A percentile compares a stretch with the other conserved stretches of the same genome.
Conservation (phyloP, 768 basidiomycete genomes). For the Boletus eberwhitei region DNA sequence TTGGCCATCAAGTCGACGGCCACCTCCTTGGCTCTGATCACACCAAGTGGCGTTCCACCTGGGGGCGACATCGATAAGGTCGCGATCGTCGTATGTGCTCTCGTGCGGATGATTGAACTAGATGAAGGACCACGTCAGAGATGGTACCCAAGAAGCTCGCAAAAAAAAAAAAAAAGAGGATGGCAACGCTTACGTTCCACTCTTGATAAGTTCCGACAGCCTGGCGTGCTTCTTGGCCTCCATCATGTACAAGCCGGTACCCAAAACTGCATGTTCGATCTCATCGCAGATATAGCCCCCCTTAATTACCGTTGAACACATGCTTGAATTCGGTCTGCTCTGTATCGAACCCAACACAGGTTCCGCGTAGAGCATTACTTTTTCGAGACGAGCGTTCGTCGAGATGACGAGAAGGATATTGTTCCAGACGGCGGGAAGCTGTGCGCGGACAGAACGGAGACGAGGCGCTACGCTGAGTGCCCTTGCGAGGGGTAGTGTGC, state of each 20-base stretch:
- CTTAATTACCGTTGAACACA: conserved; percentile 12
- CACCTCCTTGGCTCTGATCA: conserved; percentile 76
- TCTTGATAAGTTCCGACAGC: conserved; percentile 50
- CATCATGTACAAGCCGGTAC: conserved; percentile 54
- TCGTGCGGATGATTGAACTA: conserved; percentile 35
- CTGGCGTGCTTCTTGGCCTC: conserved; percentile 51
- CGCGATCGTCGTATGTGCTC: conserved; percentile 34
- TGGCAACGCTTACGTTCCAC: conserved; percentile 45
- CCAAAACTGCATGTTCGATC: conserved; percentile 36
- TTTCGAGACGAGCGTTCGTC: conserved; percentile 45
- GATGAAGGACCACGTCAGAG: neutral
- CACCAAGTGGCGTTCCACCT: conserved; percentile 36
- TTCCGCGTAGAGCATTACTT: conserved; percentile 39
- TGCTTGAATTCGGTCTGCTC: neutral
- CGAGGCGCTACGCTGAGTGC: conserved; percentile 40
- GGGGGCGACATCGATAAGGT: conserved; percentile 12
- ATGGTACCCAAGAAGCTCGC: conserved; percentile 1
- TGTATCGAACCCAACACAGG: conserved; percentile 12
- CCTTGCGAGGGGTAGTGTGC: conserved; percentile 27
- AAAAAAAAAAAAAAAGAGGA: conserved; percentile 1
- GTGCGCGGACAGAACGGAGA: conserved; percentile 49
- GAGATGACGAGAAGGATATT: conserved; percentile 48
- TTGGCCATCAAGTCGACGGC: conserved; percentile 26
- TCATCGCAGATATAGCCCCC: conserved; percentile 6
- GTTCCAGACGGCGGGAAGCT: conserved; percentile 60